Evolutionary conservation across 371 early-diverging fungal species (phyloP), one percentile per base, ranked within the genome.

Genomic region (Mycotypha africana): DNA sequence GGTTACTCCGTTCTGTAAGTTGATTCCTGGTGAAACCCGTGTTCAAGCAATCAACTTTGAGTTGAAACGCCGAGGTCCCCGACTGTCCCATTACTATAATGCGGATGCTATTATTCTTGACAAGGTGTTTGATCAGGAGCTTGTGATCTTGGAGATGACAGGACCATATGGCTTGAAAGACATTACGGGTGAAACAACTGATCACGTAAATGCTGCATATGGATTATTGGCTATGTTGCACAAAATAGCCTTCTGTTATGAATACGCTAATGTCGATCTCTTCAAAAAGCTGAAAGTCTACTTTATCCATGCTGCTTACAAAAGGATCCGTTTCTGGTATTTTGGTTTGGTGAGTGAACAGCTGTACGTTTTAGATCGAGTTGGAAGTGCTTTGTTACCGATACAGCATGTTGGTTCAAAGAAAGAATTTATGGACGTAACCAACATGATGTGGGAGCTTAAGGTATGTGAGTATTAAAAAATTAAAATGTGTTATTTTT

Each of bases 11-110:
- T 51, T 24, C 34, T 45, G 51, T 20, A 45, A 45, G 19, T 53
- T 45, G 7, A 41, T 53, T 53, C 53, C 53, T 47, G 53, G 47
- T 14, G 53, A 53, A 47, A 47, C 53, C 42, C 38, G 53, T 25
- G 19, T 53, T 31, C 43, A 53, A 17, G 53, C 47, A 23, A 53
- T 53, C 5, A 47, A 47, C 0, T 38, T 38, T 47, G 53, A 53
- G 20, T 4, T 47, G 38, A 6, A 47, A 10, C 38, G 43, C 10
- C 38, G n/a, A 53, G 49, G 45, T 4, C 40, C 49, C 40, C 41
- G 36, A 45, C 14, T 12, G 0, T 42, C 37, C 32, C 1, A 33
- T 14, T 49, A 38, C 36, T 48, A 54, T 4, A 54, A 48, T 43
- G 49, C 45, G 28, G 49, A 54, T 5, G 54, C 45, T 28, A 44